phyloP scores from a whole-genome alignment of 129 eudicot genomes.

The Daucus carota region DNA sequence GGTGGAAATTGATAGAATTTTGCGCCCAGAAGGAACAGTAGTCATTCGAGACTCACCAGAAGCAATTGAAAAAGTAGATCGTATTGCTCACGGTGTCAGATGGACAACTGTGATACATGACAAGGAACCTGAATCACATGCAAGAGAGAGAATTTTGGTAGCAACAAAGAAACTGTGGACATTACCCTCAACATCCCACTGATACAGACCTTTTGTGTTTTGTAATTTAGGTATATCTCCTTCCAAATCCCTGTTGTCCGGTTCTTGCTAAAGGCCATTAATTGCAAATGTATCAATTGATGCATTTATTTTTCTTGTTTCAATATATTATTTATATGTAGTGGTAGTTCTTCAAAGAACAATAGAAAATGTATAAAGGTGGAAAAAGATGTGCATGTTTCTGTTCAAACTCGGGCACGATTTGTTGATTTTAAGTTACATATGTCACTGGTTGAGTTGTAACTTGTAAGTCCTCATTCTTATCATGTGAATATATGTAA shows the following conservation, averaged over 20 bases:
- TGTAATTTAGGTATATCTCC: constrained; percentile 26
- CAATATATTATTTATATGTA: constrained; percentile 9
- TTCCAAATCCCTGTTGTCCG: constrained; percentile 12
- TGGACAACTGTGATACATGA: constrained; percentile 63
- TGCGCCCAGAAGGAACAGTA: constrained; percentile 80
- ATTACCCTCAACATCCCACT: constrained; percentile 40
- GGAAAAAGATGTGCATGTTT: constrained; percentile 15
- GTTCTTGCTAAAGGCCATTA: constrained; percentile 17
- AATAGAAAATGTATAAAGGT: constrained; percentile 20
- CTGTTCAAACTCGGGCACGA: background rate
- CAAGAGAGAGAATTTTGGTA: constrained; percentile 58
- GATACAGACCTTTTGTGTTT: constrained; percentile 16
- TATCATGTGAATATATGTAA: background rate
- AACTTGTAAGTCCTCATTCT: background rate
- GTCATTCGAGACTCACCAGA: constrained; percentile 84
- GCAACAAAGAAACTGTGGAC: constrained; percentile 70
- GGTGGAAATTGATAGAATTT: constrained; percentile 82
- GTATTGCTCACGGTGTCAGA: constrained; percentile 52
- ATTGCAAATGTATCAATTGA: constrained; percentile 24
- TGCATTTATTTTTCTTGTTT: constrained; percentile 20
- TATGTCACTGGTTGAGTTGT: background rate
- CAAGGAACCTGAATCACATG: constrained; percentile 70
- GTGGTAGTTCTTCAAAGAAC: constrained; percentile 21
- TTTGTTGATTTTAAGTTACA: background rate
- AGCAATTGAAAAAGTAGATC: constrained; percentile 49